Conservation (phyloP, 192 early-diverging fungal genomes). For the Phlyctochytrium arcticum region DNA sequence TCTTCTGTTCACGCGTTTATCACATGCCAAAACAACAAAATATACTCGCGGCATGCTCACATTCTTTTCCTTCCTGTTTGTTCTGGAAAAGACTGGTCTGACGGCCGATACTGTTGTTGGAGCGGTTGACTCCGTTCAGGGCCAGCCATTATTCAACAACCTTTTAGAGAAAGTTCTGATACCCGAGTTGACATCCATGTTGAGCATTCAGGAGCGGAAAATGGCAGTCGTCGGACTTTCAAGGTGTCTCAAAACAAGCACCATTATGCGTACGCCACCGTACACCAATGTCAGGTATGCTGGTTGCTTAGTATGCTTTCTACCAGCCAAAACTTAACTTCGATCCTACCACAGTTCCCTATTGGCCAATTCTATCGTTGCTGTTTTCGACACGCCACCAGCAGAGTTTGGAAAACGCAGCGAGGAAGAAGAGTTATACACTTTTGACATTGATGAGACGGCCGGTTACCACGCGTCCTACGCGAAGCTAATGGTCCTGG, state of each 20-base stretch:
- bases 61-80: conserved; percentile 62
- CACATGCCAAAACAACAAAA: conserved; percentile 53
- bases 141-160: conserved; percentile 57
- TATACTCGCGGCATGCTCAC: conserved; percentile 65
- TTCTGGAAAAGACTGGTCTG: conserved; percentile 57
- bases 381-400: conserved; percentile 58
- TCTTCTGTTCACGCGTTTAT: conserved; percentile 53
- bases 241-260: conserved; percentile 54
- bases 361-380: conserved; percentile 46
- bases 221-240: conserved; percentile 60
- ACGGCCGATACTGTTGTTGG: conserved; percentile 56
- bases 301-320: background rate
- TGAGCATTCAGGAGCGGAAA: conserved; percentile 57
- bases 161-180: conserved; percentile 63
- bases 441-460: conserved; percentile 69
- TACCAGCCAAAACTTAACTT: too few species aligned
- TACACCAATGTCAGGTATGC: conserved; percentile 6
- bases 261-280: conserved; percentile 25
- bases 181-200: conserved; percentile 56
- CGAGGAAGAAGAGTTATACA: conserved; percentile 34
- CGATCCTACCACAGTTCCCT: too few species aligned
- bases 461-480: conserved; percentile 82
- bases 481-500: conserved; percentile 68
- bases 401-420: conserved; percentile 22
- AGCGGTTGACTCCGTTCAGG: conserved; percentile 56